Base-by-base conservation (phyloP, 495 filamentous ascomycete species). In the Penicillium salamii region DNA sequence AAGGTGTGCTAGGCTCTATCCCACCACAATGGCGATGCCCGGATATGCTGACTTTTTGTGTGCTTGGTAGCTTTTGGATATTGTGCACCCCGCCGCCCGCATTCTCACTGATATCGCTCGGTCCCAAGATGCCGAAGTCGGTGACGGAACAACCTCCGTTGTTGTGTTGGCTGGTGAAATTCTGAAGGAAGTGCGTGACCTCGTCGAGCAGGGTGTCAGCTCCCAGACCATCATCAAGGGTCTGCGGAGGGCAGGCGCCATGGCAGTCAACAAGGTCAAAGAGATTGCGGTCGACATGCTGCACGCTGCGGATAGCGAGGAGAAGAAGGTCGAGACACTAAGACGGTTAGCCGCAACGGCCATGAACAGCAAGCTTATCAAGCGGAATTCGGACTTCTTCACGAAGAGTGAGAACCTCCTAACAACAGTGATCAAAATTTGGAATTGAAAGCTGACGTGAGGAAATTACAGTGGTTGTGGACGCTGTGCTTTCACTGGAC, bases 351-450 rank as follows among this genome's bases (percentile, higher is more conserved):
- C 93, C 20, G 90, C 77, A 37, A 98, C 93, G n/a, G 93, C 93
- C 52, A 98, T 98, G 93, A 97, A 91, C 74, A 95, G 89, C 77
- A 98, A 98, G 76, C 79, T 98, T 52, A 97, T 98, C 71, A 95
- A 98, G 78, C 84, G 91, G 59, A 97, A 98, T 70, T 86, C 92
- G 44, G 83, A 83, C 3, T 98, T 98, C 72, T 98, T 98, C 69
- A 97, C 93, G 28, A 91, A 96, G 77, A 98, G 91, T 95, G 75
- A 58, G 86, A 7, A 24, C 12, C 36, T 31, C 38, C 46, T n/a
- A n/a, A 24, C 19, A 12, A 18, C 18, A 26, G 15, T 32, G 18
- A 37, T 12, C 11, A 31, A 3, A 31, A 36, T 35, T 46, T 40
- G 42, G 31, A 51, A 41, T 46, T 29, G 14, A 41, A 20, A 20